Percentiles rank a stretch among this genome's conserved stretches.
Evolutionary conservation across 306 rosid genomes (phyloP).

Genomic region (Prunus mume): DNA sequence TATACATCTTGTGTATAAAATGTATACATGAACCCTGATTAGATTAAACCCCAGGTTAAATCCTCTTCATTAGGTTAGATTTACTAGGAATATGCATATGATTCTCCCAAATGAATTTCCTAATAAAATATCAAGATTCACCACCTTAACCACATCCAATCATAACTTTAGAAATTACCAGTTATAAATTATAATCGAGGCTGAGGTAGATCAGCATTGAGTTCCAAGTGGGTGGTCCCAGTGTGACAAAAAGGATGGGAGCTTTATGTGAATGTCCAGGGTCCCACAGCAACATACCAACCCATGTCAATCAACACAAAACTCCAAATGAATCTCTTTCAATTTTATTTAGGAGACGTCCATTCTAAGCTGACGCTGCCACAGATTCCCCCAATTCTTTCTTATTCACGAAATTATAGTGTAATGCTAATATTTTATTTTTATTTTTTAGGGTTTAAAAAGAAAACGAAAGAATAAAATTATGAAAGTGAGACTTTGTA

Average conservation of each 20-base stretch:
- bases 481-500: background rate
- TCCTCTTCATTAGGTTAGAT: background rate
- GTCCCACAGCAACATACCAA: conserved; percentile 21
- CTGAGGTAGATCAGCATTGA: conserved; percentile 15
- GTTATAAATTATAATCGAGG: background rate
- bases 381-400: conserved; percentile 14
- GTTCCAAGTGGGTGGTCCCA: conserved; percentile 34
- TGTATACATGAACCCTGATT: no score
- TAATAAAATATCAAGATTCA: background rate
- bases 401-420: background rate
- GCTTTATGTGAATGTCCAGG: conserved; percentile 39
- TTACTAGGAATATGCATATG: background rate
- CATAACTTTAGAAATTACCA: conserved; percentile 6
- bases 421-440: no score
- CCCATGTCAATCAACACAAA: conserved; percentile 27
- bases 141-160: background rate
- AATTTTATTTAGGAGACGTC: conserved; percentile 17
- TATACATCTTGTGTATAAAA: no score
- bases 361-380: conserved; percentile 21
- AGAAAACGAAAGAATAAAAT: no score
- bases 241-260: conserved; percentile 38
- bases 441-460: background rate
- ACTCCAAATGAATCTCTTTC: conserved; percentile 46
- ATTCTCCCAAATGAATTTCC: background rate
- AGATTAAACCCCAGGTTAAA: no score